phyloP scores from a whole-genome alignment of 129 eudicot genomes.

The Lactuca saligna region DNA sequence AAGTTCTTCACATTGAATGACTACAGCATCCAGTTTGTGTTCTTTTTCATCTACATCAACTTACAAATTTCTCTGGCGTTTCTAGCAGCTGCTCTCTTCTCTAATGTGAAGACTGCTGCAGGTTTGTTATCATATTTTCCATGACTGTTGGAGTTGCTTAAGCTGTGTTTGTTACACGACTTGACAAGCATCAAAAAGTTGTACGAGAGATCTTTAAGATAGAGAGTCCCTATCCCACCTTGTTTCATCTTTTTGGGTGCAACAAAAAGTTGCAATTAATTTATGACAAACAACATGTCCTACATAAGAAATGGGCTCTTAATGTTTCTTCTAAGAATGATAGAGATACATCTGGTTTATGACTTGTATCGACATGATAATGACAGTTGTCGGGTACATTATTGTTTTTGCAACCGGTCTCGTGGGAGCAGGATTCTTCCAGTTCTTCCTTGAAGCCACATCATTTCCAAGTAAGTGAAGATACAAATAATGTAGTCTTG shows the following conservation, averaged over 20 bases:
- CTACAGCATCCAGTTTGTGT: slow-evolving; percentile 86
- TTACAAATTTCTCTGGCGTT: slow-evolving; percentile 83
- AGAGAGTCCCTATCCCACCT: too few species aligned
- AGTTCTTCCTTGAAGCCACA: slow-evolving; percentile 64
- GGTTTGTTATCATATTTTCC: slow-evolving; percentile 43
- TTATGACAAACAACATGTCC: too few species aligned
- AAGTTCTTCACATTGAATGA: slow-evolving; percentile 73
- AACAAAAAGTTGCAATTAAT: not conserved
- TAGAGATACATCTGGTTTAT: not conserved
- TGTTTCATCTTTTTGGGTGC: not conserved
- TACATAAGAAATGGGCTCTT: not conserved
- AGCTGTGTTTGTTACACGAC: not conserved
- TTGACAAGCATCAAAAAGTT: too few species aligned
- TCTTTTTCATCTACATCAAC: slow-evolving; percentile 76
- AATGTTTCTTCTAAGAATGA: not conserved
- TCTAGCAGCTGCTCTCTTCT: slow-evolving; percentile 70
- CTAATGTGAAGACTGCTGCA: slow-evolving; percentile 79
- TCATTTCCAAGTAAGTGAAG: slow-evolving; percentile 81
- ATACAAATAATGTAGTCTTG: slow-evolving; percentile 17
- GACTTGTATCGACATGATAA: slow-evolving; percentile 26
- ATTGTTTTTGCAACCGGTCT: slow-evolving; percentile 82
- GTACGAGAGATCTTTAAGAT: too few species aligned
- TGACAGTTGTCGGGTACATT: slow-evolving; percentile 81
- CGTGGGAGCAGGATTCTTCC: slow-evolving; percentile 74
- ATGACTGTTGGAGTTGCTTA: not conserved